Evolutionary conservation across 2,329 filamentous ascomycete genomes (phyloP), one percentile per base, ranked within the genome.

Genomic region (Aureobasidium leucospermi): DNA sequence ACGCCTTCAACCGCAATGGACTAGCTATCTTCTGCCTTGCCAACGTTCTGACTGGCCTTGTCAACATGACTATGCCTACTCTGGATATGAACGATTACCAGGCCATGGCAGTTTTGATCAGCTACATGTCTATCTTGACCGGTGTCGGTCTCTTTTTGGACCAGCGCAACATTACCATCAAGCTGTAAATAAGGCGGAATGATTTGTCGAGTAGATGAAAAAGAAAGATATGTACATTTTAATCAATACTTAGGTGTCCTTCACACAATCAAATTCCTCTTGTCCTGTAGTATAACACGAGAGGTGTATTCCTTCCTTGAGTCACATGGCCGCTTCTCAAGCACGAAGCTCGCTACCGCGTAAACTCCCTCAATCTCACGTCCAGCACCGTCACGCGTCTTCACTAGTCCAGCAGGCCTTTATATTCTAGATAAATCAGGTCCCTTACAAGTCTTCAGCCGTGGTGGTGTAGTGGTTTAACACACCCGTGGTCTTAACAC

Each of bases 51-150:
- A 99, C 94, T 0, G 94, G 94, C 0, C 70, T 90, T 15, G 87
- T 97, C 58, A 99, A 99, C 71, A 79, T 99, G 79, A 89, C 86
- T 4, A 73, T 97, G 58, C 86, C 87, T 41, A 99, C 94, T 2
- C 74, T 97, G 64, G 82, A 93, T 69, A 84, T 88, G 63, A 79
- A 79, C 4, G 81, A 83, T 8, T 67, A 81, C 3, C 72, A 76
- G 59, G 84, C 91, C 0, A 89, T 96, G 84, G 85, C 73, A 0
- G 84, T 96, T 36, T 72, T 99, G 63, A 73, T 90, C 23, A 82
- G 72, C 5, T 97, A 97, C 73, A 86, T 86, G 53, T 81, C 77
- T 2, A 74, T 80, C 0, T 62, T 96, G 46, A 87, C 89, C 0
- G 82, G 73, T 0, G 70, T 89, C 51, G 93, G 90, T 1, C 74